phyloP scores from a whole-genome alignment of 192 early-diverging fungal species.

The Coemansia interrupta region DNA sequence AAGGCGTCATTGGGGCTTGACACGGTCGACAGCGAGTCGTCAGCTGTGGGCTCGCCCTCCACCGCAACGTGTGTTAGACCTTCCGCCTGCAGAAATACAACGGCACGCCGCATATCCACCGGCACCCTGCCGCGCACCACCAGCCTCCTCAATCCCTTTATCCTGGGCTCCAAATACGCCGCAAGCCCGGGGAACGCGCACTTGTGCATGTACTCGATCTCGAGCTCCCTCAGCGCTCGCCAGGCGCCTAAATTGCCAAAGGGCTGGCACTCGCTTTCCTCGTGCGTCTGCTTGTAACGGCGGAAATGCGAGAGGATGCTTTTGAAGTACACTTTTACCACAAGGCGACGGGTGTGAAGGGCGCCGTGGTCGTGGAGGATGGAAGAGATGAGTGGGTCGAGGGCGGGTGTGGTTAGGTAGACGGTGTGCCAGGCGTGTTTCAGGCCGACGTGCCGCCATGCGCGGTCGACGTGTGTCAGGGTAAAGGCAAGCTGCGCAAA shows the following conservation, averaged over 20 bases:
- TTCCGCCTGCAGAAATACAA: conserved; percentile 23
- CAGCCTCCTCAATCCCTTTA: conserved; percentile 24
- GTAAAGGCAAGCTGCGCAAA: conserved; percentile 19
- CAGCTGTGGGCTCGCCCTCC: conserved; percentile 21
- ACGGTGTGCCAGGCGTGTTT: conserved; percentile 47
- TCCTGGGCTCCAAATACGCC: conserved; percentile 37
- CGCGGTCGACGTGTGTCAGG: conserved; percentile 29
- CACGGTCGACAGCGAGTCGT: conserved; percentile 29
- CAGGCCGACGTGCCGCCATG: conserved; percentile 30
- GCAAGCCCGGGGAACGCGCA: conserved; percentile 49
- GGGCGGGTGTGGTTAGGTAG: conserved; percentile 20
- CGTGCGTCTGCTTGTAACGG: conserved; percentile 28
- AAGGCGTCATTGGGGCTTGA: conserved; percentile 25
- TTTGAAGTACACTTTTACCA: conserved; percentile 28
- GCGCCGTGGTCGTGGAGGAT: conserved; percentile 17
- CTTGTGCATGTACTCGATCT: conserved; percentile 43
- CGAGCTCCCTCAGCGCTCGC: conserved; percentile 31
- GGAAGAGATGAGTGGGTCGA: not conserved
- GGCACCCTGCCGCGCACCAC: conserved; percentile 37
- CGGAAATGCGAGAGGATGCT: conserved; percentile 41
- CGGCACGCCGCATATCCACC: conserved; percentile 43
- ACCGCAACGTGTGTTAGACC: conserved; percentile 22
- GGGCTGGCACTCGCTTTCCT: conserved; percentile 37
- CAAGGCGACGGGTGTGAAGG: conserved; percentile 31
- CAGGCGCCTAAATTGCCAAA: conserved; percentile 33